Evolutionary conservation across 768 basidiomycete species (phyloP), one percentile per base, ranked within the genome.

Genomic region (Boletus rubescentipes): DNA sequence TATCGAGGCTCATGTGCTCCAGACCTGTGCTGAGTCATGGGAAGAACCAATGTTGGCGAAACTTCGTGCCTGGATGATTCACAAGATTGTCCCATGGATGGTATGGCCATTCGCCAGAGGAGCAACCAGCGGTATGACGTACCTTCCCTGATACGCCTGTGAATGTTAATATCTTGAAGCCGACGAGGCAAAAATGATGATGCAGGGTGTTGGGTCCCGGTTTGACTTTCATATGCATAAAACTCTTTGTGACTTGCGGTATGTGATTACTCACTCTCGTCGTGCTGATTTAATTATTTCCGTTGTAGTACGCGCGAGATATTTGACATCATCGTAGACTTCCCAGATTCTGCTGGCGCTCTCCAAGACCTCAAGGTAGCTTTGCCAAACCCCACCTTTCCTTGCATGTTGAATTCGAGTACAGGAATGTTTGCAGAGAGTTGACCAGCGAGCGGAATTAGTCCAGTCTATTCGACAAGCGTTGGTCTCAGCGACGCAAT

Each of bases 301-400:
- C 12, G 3, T 35, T 38, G n/a, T 55, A 87, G 86, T 32, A 87
- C 84, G 53, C 78, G 75, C 45, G 95, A 98, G 68, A 87, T 98
- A 18, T 98, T 97, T 65, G 93, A 96, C 60, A 97, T 98, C 51
- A 96, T 98, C 53, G 86, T 98, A 51, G 92, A 96, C 63, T 95
- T 84, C 61, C 94, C 96, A 0, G 90, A 94, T 55, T 96, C 95
- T 0, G 78, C 76, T 59, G 84, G 87, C 4, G 94, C 93, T 0
- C 72, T 98, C 18, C 80, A 88, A 52, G 97, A 99, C 72, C 77
- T 98, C 18, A 89, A 83, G 73, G 93, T 91, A 44, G 35, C 20
- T 6, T 50, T 43, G 5, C 31, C 15, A 32, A 36, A 7, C 16
- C 18, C 38, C 15, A 8, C 32, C 6, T n/a, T 46, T 39, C 29